These are phyloP conservation scores for Coniochaeta sp. DNA, from an alignment of 2,329 filamentous ascomycete genomes.

Conservation along the genomic window DNA sequence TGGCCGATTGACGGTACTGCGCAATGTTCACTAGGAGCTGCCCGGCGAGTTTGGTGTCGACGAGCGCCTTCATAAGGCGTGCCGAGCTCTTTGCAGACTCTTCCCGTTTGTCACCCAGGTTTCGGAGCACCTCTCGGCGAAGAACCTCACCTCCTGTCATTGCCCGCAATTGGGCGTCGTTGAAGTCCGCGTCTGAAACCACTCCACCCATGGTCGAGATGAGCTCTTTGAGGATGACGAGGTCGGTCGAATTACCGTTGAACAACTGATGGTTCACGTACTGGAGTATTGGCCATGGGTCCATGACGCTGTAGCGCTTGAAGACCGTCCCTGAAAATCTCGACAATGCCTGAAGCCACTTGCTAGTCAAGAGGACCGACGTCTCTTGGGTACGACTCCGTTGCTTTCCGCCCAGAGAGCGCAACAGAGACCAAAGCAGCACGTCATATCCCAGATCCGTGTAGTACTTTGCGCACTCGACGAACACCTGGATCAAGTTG, in stretches of 20 bases:
- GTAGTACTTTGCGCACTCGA: slow-evolving; percentile 91
- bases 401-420: slow-evolving; percentile 53
- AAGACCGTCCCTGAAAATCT: slow-evolving; percentile 90
- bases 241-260: slow-evolving; percentile 76
- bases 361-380: slow-evolving; percentile 68
- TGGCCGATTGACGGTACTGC: slow-evolving; percentile 81
- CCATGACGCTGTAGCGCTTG: slow-evolving; percentile 75
- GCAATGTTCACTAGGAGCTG: slow-evolving; percentile 84
- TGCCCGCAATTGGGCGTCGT: slow-evolving; percentile 76
- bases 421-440: slow-evolving; percentile 85
- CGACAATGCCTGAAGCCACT: slow-evolving; percentile 85
- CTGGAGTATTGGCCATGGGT: slow-evolving; percentile 76
- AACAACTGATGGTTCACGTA: slow-evolving; percentile 83
- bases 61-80: slow-evolving; percentile 71
- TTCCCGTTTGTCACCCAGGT: slow-evolving; percentile 75
- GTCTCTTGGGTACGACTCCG: slow-evolving; percentile 56
- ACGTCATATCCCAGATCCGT: slow-evolving; percentile 90
- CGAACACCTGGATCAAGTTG: slow-evolving; percentile 90
- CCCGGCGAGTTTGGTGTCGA: slow-evolving; percentile 69
- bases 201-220: slow-evolving; percentile 92
- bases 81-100: slow-evolving; percentile 67
- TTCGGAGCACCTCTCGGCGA: slow-evolving; percentile 70
- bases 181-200: slow-evolving; percentile 78
- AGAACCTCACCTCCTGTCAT: slow-evolving; percentile 82
- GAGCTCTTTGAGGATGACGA: slow-evolving; percentile 86